phyloP scores from a whole-genome alignment of 1,139 yeast genomes.

The Lodderomyces elongisporus region DNA sequence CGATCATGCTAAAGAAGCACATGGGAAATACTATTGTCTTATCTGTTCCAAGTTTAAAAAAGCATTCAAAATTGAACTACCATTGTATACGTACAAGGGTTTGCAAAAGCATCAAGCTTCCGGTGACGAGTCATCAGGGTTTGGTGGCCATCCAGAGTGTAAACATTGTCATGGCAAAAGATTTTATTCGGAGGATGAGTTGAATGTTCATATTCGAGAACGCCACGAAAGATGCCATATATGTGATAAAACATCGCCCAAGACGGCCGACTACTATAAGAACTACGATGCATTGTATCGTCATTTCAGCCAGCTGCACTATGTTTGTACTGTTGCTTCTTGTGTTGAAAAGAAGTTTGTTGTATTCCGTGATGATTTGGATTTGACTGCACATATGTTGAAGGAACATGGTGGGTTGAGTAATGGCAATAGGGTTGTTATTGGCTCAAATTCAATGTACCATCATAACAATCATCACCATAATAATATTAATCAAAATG shows the following conservation, averaged over 20 bases:
- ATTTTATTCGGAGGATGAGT: slow-evolving; percentile 87
- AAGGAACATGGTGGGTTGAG: slow-evolving; percentile 69
- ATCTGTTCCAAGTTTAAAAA: slow-evolving; percentile 73
- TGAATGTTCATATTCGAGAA: slow-evolving; percentile 76
- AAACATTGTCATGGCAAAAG: slow-evolving; percentile 69
- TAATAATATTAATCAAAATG: slow-evolving; percentile 26
- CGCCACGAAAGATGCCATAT: slow-evolving; percentile 85
- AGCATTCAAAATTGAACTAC: slow-evolving; percentile 70
- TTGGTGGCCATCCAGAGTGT: slow-evolving; percentile 87
- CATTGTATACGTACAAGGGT: slow-evolving; percentile 55
- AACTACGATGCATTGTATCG: slow-evolving; percentile 68
- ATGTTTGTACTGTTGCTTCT: slow-evolving; percentile 69
- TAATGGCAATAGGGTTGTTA: slow-evolving; percentile 39
- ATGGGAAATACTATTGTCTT: slow-evolving; percentile 62
- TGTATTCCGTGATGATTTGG: slow-evolving; percentile 83
- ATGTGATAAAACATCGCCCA: slow-evolving; percentile 68
- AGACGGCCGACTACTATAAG: slow-evolving; percentile 70
- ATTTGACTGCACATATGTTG: slow-evolving; percentile 82
- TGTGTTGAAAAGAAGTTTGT: slow-evolving; percentile 90
- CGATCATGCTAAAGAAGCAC: slow-evolving; percentile 61
- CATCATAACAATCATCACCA: not conserved
- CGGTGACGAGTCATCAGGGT: slow-evolving; percentile 67
- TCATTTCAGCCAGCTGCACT: slow-evolving; percentile 74
- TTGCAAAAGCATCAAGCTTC: slow-evolving; percentile 64
- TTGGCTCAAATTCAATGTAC: slow-evolving; percentile 45